A percentile compares a stretch with the other conserved stretches of the same genome.
Evolutionary conservation across 208 protist genomes (phyloP).

Genomic region (Leishmania major): DNA sequence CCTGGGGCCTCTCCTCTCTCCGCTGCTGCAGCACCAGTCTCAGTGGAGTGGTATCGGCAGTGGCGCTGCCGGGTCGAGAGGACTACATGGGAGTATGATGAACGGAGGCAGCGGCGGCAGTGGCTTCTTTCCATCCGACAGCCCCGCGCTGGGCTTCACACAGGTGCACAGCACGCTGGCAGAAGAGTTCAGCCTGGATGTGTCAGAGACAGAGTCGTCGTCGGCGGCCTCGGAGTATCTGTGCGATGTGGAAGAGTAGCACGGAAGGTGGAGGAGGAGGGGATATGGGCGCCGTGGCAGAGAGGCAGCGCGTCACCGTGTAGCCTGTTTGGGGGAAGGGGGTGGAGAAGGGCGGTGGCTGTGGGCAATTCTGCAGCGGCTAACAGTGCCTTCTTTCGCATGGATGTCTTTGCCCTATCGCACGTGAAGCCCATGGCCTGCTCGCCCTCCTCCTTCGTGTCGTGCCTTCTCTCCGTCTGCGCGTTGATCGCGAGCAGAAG

Average conservation of each 20-base stretch:
- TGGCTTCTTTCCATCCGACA: constrained; percentile 22
- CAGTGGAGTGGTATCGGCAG: neutral
- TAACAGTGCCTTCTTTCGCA: neutral
- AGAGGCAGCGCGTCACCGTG: neutral
- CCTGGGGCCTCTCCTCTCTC: constrained; percentile 12
- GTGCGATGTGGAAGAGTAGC: constrained; percentile 30
- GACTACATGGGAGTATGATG: neutral
- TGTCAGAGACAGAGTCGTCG: constrained; percentile 44
- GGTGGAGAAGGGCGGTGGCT: neutral
- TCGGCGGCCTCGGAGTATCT: constrained; percentile 50
- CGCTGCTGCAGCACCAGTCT: constrained; percentile 9
- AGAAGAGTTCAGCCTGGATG: constrained; percentile 69
- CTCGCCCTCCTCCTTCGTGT: neutral
- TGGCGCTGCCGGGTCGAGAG: neutral
- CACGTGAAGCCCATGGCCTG: neutral
- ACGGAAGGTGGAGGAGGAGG: neutral
- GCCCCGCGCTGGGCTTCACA: constrained; percentile 60
- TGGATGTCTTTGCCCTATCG: neutral
- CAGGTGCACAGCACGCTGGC: constrained; percentile 54
- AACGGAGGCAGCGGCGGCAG: neutral
- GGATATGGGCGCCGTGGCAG: neutral
- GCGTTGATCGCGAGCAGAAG: neutral
- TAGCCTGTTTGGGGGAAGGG: neutral
- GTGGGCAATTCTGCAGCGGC: neutral
- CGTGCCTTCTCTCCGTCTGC: neutral